Percentiles rank a stretch among this genome's conserved stretches.
Conservation (phyloP, 495 filamentous ascomycete species). For the Hyaloscypha finlandica region DNA sequence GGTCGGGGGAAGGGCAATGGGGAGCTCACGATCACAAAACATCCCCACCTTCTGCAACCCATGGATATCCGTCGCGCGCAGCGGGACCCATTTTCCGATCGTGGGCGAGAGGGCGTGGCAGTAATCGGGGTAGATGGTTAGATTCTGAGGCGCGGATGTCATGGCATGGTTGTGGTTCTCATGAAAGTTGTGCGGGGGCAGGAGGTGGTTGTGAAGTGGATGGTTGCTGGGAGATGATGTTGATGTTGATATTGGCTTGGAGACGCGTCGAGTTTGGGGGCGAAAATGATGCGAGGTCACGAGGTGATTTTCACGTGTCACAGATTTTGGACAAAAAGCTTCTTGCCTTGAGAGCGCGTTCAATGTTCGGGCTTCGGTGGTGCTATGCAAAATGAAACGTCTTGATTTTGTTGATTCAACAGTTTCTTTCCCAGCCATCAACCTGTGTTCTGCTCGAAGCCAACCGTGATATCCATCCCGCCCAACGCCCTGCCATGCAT, state of each 20-base stretch:
- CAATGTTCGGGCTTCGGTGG: too few relatives aligned
- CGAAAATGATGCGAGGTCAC: constrained; percentile 6
- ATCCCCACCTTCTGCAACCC: constrained; percentile 56
- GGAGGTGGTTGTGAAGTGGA: background rate
- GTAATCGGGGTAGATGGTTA: constrained; percentile 73
- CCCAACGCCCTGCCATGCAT: constrained; percentile 28
- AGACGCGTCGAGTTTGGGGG: constrained; percentile 7
- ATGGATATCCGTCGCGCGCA: constrained; percentile 70
- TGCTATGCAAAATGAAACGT: too few relatives aligned
- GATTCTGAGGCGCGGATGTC: constrained; percentile 25
- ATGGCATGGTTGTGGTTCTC: constrained; percentile 27
- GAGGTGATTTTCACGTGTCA: background rate
- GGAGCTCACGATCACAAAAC: constrained; percentile 61
- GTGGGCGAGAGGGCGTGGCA: constrained; percentile 85
- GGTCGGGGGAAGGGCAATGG: constrained; percentile 1
- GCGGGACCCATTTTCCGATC: constrained; percentile 78
- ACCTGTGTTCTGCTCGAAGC: background rate
- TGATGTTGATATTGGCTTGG: constrained; percentile 6
- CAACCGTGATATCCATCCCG: constrained; percentile 16
- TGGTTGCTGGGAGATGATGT: background rate
- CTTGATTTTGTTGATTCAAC: too few relatives aligned
- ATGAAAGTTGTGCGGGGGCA: background rate
- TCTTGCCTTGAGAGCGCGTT: too few relatives aligned
- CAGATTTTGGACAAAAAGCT: background rate
- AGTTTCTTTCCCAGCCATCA: too few relatives aligned